Evolutionary conservation across 108 stramenopile species (phyloP).

Genomic region (Licmophora abbreviata): DNA sequence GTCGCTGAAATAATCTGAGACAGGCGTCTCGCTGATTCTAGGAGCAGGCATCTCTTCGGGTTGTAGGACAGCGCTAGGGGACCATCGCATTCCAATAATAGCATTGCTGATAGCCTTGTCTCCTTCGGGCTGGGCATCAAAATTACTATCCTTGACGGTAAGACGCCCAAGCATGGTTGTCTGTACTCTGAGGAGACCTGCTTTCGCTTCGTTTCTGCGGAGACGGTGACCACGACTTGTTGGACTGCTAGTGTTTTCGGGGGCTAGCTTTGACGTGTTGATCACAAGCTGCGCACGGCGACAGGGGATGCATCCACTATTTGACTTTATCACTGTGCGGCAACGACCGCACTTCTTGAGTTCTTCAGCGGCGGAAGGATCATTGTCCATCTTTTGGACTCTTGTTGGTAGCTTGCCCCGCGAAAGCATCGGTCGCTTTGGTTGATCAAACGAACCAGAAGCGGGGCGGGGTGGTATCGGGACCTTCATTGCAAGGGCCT

Average conservation of each 20-base stretch:
- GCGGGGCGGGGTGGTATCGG: constrained; percentile 32
- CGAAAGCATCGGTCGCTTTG: not conserved
- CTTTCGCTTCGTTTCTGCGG: not conserved
- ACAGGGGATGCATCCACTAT: constrained; percentile 61
- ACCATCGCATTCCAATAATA: constrained; percentile 53
- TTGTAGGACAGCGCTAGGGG: constrained; percentile 58
- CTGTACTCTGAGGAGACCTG: constrained; percentile 30
- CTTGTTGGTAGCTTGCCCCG: constrained; percentile 22
- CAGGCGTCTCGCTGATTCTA: constrained; percentile 1
- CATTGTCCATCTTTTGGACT: constrained; percentile 24
- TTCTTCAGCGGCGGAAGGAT: constrained; percentile 8
- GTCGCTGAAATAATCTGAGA: not conserved
- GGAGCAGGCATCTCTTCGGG: constrained; percentile 31
- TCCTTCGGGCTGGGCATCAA: constrained; percentile 23
- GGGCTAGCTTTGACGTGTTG: constrained; percentile 38
- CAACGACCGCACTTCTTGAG: constrained; percentile 62
- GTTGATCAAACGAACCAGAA: too few relatives aligned
- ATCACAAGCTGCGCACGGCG: constrained; percentile 52
- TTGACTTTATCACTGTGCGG: constrained; percentile 31
- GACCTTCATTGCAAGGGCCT: constrained; percentile 44
- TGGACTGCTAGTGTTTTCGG: constrained; percentile 9
- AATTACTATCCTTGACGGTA: constrained; percentile 28
- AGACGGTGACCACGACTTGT: constrained; percentile 1
- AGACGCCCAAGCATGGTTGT: constrained; percentile 56
- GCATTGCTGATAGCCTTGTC: constrained; percentile 31